Evolutionary conservation across 805 yeast species (phyloP), one percentile per base, ranked within the genome.

Genomic region (Saccharomycopsis lassenensis): DNA sequence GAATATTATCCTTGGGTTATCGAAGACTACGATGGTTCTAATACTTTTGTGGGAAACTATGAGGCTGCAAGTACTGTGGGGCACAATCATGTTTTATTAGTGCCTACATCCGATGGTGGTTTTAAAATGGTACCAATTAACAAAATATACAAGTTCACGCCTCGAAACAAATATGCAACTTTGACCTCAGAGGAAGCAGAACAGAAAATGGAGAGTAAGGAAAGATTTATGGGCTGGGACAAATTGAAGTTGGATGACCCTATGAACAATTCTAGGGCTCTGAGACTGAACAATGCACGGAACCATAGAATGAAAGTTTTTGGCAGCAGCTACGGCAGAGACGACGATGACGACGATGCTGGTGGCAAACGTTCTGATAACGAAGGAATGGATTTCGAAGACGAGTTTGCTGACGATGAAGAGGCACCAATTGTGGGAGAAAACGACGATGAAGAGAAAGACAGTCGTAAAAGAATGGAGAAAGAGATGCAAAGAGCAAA

Each of bases 1-100:
- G 98, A 91, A 59, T 84, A 79, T 55, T 89, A 83, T 50, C 98
- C 98, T 0, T 91, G 98, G 98, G 94, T 91, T 12, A 63, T 91
- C 67, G 98, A 91, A 60, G 98, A 91, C 59, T 89, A 82, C 55
- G 95, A 86, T 51, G 95, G 94, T 31, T 69, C 73, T 43, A 89
- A 91, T 53, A 89, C 94, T 0, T 91, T 84, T 81, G 96, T 87
- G 14, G 95, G 97, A 24, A 81, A 78, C 48, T 91, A 84, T 59
- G 98, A 91, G 61, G 97, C 96, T 1, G 79, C 78, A 23, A 83
- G 82, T 31, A 40, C 42, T 2, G 28, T 37, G n/a, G 37, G 45
- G 4, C 37, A 40, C 22, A 71, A 72, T 36, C 72, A 86, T 14
- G 95, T 85, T 46, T 66, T 82, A n/a, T 84, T 83, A 45, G 94